phyloP scores from a whole-genome alignment of 129 eudicot species.

The Scalesia atractyloides region DNA sequence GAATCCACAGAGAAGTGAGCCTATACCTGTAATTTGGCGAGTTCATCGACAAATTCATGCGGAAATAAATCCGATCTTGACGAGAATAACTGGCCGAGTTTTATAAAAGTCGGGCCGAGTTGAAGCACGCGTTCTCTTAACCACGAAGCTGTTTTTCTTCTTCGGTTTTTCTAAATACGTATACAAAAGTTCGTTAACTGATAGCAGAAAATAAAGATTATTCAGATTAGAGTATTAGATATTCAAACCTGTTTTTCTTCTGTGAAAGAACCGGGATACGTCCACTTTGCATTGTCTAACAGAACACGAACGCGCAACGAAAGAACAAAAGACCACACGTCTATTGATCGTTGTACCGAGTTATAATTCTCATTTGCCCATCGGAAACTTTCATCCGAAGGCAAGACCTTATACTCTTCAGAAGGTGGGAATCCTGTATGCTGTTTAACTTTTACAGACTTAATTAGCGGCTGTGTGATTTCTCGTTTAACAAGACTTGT shows the following conservation, averaged over 20 bases:
- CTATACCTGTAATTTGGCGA: conserved; percentile 90
- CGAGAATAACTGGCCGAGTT: conserved; percentile 88
- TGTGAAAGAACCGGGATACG: conserved; percentile 77
- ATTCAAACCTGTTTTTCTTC: conserved; percentile 84
- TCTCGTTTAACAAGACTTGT: conserved; percentile 51
- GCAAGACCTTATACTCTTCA: conserved; percentile 69
- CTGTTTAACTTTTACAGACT: conserved; percentile 35
- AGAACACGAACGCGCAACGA: conserved; percentile 86
- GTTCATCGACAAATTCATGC: conserved; percentile 91
- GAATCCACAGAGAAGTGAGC: conserved; percentile 16
- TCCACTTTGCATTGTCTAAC: conserved; percentile 88
- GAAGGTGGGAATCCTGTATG: conserved; percentile 57
- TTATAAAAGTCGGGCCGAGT: conserved; percentile 94
- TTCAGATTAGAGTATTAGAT: conserved; percentile 25
- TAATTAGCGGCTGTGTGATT: conserved; percentile 37
- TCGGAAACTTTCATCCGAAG: conserved; percentile 83
- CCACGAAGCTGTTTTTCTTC: conserved; percentile 92
- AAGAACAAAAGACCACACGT: conserved; percentile 91
- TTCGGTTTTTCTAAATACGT: conserved; percentile 56
- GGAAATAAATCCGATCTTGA: conserved; percentile 98
- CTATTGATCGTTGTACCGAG: conserved; percentile 76
- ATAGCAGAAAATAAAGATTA: conserved; percentile 8
- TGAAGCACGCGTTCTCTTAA: conserved; percentile 77
- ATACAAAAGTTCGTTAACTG: conserved; percentile 3
- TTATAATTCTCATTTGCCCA: conserved; percentile 94